A percentile compares a stretch with the other conserved stretches of the same genome.
phyloP scores from a whole-genome alignment of 2,329 filamentous ascomycete species.

The Trichoderma citrinoviride region DNA sequence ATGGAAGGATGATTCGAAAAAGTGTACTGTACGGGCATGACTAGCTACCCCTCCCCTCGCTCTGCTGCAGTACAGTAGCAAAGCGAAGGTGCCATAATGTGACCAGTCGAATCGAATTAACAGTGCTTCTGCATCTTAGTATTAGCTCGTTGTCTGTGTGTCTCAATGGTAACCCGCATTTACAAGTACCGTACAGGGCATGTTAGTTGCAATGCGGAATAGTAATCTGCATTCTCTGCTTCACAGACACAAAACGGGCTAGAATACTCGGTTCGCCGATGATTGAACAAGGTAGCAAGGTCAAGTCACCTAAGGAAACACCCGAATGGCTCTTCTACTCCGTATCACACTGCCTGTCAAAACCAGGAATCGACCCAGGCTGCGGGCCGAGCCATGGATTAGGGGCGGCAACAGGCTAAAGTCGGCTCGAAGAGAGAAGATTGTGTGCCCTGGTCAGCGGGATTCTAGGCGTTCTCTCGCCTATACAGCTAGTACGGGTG shows the following conservation, averaged over 20 bases:
- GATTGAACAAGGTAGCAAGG: neutral
- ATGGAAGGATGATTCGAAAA: neutral
- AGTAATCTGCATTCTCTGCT: neutral
- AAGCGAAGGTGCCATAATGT: neutral
- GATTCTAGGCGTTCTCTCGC: neutral
- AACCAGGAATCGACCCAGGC: neutral
- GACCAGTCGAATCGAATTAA: conserved; percentile 10
- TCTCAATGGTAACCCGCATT: neutral
- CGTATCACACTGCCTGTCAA: neutral
- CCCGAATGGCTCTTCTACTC: neutral
- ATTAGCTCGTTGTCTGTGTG: neutral
- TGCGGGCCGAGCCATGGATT: conserved; percentile 16
- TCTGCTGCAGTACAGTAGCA: conserved; percentile 2
- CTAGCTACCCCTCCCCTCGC: conserved; percentile 3
- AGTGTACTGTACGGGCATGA: neutral
- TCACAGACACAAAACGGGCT: neutral
- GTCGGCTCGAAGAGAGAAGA: neutral
- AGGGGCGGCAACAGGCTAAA: conserved; percentile 17
- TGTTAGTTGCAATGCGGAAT: neutral
- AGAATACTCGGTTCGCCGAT: neutral
- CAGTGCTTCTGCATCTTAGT: neutral
- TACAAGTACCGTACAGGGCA: too few relatives aligned
- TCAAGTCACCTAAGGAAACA: neutral
- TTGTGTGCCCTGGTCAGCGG: neutral
- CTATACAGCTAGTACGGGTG: neutral